Percentiles rank a stretch among this genome's conserved stretches.
phyloP scores from a whole-genome alignment of 805 yeast genomes.

The Ogataea kodamae region DNA sequence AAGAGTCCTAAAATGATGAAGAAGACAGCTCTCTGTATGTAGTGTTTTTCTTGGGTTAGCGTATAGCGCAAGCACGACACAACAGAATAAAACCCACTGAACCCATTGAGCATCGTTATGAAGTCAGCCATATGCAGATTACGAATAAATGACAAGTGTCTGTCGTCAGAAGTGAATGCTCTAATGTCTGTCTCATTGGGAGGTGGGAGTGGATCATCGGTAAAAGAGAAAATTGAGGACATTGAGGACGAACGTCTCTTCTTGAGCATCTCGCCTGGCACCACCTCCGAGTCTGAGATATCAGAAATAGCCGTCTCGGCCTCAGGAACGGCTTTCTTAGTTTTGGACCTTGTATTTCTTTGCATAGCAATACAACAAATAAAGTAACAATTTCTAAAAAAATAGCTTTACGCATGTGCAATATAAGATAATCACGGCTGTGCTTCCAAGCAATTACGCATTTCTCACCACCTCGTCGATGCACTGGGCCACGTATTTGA shows the following conservation, averaged over 20 bases:
- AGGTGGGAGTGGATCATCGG: constrained; percentile 62
- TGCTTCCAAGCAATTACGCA: no score
- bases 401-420: no score
- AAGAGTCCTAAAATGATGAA: constrained; percentile 87
- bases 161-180: constrained; percentile 74
- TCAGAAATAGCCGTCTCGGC: constrained; percentile 26
- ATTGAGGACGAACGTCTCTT: constrained; percentile 33
- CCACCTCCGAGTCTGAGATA: constrained; percentile 20
- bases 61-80: constrained; percentile 81
- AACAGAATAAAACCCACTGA: constrained; percentile 88
- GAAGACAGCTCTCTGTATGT: constrained; percentile 83
- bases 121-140: constrained; percentile 93
- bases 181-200: constrained; percentile 75
- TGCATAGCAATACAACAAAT: no score
- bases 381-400: no score
- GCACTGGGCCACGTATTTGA: constrained; percentile 73
- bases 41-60: constrained; percentile 62
- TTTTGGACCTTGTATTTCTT: constrained; percentile 6
- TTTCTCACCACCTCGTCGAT: constrained; percentile 69
- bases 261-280: constrained; percentile 12
- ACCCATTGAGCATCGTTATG: constrained; percentile 91
- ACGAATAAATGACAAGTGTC: constrained; percentile 84
- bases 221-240: constrained; percentile 47
- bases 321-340: constrained; percentile 5
- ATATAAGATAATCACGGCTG: no score